A percentile compares a stretch with the other conserved stretches of the same genome.
Evolutionary conservation across 1,139 yeast genomes (phyloP).

Genomic region (Candida tropicalis): DNA sequence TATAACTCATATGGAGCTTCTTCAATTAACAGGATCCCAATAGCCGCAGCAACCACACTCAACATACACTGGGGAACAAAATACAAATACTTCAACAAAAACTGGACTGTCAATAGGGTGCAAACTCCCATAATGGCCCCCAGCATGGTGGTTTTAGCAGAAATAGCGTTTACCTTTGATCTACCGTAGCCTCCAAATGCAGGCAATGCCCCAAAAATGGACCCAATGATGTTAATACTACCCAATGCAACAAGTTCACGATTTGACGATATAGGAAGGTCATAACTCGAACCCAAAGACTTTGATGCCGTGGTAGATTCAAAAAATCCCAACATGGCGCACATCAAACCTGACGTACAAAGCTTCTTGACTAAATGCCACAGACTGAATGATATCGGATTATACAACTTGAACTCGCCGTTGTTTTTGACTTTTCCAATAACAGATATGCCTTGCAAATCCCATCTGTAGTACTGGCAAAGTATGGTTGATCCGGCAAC

Average conservation of each 20-base stretch:
- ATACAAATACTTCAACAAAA: constrained; percentile 63
- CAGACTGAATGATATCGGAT: constrained; percentile 33
- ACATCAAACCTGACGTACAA: constrained; percentile 64
- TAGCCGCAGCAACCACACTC: constrained; percentile 77
- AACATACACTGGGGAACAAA: constrained; percentile 81
- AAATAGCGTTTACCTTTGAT: constrained; percentile 81
- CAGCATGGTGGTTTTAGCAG: constrained; percentile 83
- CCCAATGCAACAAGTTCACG: constrained; percentile 86
- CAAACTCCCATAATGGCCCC: constrained; percentile 79
- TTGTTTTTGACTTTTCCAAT: constrained; percentile 63
- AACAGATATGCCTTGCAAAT: constrained; percentile 60
- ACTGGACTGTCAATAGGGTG: constrained; percentile 66
- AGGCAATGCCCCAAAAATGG: constrained; percentile 80
- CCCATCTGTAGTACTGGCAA: constrained; percentile 58
- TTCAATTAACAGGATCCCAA: constrained; percentile 77
- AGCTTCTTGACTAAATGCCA: constrained; percentile 43
- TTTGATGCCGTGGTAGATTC: constrained; percentile 94
- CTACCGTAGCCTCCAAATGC: constrained; percentile 97
- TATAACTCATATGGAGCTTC: constrained; percentile 83
- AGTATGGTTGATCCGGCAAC: constrained; percentile 65
- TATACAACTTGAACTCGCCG: constrained; percentile 27
- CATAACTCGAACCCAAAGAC: constrained; percentile 67
- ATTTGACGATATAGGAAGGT: constrained; percentile 70
- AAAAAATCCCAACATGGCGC: constrained; percentile 88
- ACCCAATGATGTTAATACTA: constrained; percentile 64